phyloP scores from a whole-genome alignment of 768 basidiomycete species.

The Amanita rubescens region DNA sequence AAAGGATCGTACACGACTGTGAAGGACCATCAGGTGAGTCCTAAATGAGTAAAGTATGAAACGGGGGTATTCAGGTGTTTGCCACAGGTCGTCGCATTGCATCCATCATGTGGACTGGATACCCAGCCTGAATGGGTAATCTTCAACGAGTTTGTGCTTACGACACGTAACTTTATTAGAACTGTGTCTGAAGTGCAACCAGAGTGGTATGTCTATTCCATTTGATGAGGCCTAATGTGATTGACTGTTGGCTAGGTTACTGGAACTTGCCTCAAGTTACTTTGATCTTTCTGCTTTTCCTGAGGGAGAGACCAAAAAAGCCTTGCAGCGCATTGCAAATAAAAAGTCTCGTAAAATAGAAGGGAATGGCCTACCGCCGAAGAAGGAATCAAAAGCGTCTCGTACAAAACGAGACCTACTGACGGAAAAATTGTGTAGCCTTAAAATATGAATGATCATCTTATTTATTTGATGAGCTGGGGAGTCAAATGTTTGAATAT shows the following conservation, averaged over 20 bases:
- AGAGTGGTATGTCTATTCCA: slow-evolving; percentile 56
- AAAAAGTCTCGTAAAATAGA: background rate
- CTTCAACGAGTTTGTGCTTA: slow-evolving; percentile 93
- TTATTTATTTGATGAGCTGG: no score
- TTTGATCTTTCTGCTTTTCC: background rate
- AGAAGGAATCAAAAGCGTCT: no score
- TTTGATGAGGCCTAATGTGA: no score
- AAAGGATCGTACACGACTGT: slow-evolving; percentile 84
- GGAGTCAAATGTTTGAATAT: no score
- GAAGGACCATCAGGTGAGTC: slow-evolving; percentile 90
- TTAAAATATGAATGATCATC: no score
- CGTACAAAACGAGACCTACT: no score
- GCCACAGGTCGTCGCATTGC: slow-evolving; percentile 57
- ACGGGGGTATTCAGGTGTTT: background rate
- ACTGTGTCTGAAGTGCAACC: slow-evolving; percentile 82
- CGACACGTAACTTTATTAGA: slow-evolving; percentile 81
- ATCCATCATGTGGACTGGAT: slow-evolving; percentile 85
- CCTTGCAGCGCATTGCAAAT: background rate
- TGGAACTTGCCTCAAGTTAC: background rate
- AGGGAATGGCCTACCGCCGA: background rate
- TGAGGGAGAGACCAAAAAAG: background rate
- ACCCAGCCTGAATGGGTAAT: slow-evolving; percentile 88
- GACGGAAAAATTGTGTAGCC: no score
- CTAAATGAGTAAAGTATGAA: background rate
- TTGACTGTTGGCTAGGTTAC: background rate